Evolutionary conservation across 2,329 filamentous ascomycete genomes (phyloP).

Genomic region (Alternaria arborescens): DNA sequence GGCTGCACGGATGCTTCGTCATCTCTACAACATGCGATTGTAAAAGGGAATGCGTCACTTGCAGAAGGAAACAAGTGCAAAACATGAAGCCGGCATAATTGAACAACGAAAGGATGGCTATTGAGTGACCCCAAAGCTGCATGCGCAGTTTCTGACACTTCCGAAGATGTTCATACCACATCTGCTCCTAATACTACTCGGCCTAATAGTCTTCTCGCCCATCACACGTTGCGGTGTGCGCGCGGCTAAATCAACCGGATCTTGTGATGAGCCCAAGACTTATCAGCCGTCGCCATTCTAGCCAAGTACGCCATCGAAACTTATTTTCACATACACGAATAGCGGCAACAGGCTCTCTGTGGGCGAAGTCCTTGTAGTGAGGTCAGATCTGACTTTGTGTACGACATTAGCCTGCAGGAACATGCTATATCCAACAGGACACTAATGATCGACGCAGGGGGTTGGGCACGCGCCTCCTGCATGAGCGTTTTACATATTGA

Average conservation of each 20-base stretch:
- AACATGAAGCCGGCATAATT: not conserved
- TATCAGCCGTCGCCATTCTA: not conserved
- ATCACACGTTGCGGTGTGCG: not conserved
- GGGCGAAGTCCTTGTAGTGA: not conserved
- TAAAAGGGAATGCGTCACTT: not conserved
- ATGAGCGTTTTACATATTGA: conserved; percentile 1
- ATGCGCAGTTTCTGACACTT: not conserved
- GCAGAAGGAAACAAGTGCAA: not conserved
- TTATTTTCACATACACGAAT: not conserved
- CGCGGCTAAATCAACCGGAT: conserved; percentile 1
- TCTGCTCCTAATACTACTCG: not conserved
- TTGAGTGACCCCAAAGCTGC: not conserved
- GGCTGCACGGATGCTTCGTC: not conserved
- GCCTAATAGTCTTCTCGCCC: not conserved
- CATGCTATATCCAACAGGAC: conserved; percentile 1
- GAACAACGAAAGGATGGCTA: not conserved
- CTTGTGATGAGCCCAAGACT: not conserved
- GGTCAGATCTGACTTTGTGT: conserved; percentile 13
- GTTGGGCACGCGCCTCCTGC: not conserved
- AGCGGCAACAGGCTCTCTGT: not conserved
- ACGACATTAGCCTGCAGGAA: conserved; percentile 1
- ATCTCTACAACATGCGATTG: not conserved
- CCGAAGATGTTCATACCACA: not conserved
- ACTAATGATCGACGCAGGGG: conserved; percentile 11
- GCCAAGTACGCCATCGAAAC: not conserved